These are phyloP conservation scores for Macrophomina tecta DNA, from an alignment of 2,329 filamentous ascomycete species.

Conservation along the genomic window DNA sequence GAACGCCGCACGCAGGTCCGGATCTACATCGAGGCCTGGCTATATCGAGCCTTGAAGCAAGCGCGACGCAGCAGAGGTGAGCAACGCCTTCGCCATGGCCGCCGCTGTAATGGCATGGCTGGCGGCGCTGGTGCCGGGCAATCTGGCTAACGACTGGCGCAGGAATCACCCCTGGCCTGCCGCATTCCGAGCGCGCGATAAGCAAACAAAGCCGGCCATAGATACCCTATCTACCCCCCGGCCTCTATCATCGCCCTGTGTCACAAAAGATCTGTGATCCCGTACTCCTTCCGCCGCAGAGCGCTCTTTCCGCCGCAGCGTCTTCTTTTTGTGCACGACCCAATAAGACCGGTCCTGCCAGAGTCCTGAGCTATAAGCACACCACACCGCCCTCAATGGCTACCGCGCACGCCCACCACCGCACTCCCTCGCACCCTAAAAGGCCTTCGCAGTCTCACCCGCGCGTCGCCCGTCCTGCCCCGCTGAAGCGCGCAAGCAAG, in stretches of 20 bases:
- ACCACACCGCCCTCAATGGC: conserved; percentile 37
- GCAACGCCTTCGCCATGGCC: neutral
- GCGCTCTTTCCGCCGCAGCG: neutral
- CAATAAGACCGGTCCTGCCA: conserved; percentile 23
- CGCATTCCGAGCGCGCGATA: conserved; percentile 15
- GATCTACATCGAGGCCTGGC: conserved; percentile 11
- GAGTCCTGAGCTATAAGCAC: conserved; percentile 29
- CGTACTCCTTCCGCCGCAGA: neutral
- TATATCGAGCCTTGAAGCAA: neutral
- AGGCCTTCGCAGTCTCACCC: conserved; percentile 43
- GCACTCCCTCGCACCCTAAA: conserved; percentile 36
- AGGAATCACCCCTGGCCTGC: too few species aligned
- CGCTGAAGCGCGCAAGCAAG: conserved; percentile 41
- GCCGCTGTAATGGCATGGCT: neutral
- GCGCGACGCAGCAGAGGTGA: neutral
- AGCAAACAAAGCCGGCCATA: conserved; percentile 24
- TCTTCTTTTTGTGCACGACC: conserved; percentile 16
- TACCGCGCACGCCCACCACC: conserved; percentile 36
- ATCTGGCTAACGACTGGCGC: neutral
- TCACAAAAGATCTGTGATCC: conserved; percentile 1
- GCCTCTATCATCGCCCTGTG: conserved; percentile 9
- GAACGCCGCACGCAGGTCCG: neutral
- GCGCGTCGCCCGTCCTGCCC: conserved; percentile 41
- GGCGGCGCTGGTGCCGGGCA: conserved; percentile 13
- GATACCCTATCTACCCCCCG: conserved; percentile 21